A percentile compares a stretch with the other conserved stretches of the same genome.
Evolutionary conservation across 2,329 filamentous ascomycete species (phyloP).

Genomic region (Botrytis cinerea): DNA sequence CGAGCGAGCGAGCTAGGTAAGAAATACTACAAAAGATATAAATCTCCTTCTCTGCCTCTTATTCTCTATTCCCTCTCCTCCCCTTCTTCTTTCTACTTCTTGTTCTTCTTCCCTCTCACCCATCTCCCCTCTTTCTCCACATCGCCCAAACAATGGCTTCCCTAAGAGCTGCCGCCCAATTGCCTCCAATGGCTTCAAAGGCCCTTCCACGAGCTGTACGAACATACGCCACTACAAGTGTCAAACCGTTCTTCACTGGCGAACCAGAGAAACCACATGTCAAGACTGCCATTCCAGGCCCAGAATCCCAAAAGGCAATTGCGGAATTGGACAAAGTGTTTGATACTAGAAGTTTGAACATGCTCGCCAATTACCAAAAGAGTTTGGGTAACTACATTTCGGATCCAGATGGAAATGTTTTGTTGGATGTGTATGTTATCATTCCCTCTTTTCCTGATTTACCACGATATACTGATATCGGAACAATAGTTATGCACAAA

Average conservation of each 20-base stretch:
- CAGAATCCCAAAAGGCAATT: slow-evolving; percentile 44
- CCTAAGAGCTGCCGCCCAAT: slow-evolving; percentile 38
- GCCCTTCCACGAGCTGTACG: slow-evolving; percentile 27
- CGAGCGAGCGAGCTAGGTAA: background rate
- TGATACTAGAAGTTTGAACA: slow-evolving; percentile 54
- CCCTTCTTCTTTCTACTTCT: background rate
- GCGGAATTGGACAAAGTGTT: slow-evolving; percentile 51
- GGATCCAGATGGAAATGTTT: slow-evolving; percentile 53
- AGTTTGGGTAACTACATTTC: slow-evolving; percentile 56
- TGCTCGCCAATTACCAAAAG: slow-evolving; percentile 55
- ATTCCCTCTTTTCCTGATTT: background rate
- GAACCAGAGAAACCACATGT: slow-evolving; percentile 40
- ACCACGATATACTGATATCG: slow-evolving; percentile 29
- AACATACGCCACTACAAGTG: slow-evolving; percentile 33
- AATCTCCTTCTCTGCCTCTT: background rate
- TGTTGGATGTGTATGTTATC: slow-evolving; percentile 50
- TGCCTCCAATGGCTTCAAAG: slow-evolving; percentile 36
- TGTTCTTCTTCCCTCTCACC: background rate
- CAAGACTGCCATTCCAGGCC: slow-evolving; percentile 46
- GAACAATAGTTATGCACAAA: slow-evolving; percentile 66
- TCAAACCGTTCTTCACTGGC: slow-evolving; percentile 39
- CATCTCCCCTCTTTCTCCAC: background rate
- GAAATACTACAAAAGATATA: background rate
- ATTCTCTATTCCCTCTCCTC: background rate
- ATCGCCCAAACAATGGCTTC: slow-evolving; percentile 36